These are phyloP conservation scores for Candida mattraensis DNA, from an alignment of 805 yeast species.

Conservation along the genomic window DNA sequence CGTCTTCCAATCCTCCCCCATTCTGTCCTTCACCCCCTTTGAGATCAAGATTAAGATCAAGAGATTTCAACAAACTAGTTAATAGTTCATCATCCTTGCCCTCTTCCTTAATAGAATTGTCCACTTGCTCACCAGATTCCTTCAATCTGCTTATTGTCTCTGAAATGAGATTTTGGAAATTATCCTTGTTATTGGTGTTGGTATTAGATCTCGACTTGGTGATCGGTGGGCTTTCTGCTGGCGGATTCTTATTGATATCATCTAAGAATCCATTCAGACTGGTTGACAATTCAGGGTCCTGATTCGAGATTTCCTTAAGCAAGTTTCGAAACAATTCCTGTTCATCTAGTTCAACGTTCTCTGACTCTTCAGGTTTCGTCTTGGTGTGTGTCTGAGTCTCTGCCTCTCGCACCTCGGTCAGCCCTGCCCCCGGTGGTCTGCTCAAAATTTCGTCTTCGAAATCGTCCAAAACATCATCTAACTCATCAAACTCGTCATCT, in stretches of 20 bases:
- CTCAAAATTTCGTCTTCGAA: conserved; percentile 70
- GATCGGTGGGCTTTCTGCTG: conserved; percentile 3
- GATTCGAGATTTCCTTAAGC: conserved; percentile 23
- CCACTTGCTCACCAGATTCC: conserved; percentile 71
- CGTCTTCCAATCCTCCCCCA: conserved; percentile 32
- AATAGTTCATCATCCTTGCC: conserved; percentile 47
- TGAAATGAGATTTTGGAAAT: conserved; percentile 74
- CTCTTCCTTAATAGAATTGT: conserved; percentile 47
- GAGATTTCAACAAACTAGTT: conserved; percentile 64
- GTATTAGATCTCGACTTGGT: conserved; percentile 15
- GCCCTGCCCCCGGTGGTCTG: conserved; percentile 55
- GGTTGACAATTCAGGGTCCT: conserved; percentile 31
- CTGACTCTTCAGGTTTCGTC: conserved; percentile 19
- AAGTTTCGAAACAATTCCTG: conserved; percentile 25
- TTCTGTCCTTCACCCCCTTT: conserved; percentile 17
- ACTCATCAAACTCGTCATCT: conserved; percentile 68
- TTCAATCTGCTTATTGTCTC: conserved; percentile 79
- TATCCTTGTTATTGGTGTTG: conserved; percentile 22
- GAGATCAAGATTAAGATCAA: conserved; percentile 46
- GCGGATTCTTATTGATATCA: conserved; percentile 15
- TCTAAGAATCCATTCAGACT: conserved; percentile 24
- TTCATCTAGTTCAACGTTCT: conserved; percentile 17
- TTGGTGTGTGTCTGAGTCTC: no score
- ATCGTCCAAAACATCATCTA: conserved; percentile 84
- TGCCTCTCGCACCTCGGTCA: conserved; percentile 9